Conservation (phyloP, 2,329 filamentous ascomycete genomes). For the Fusarium incarnatum region DNA sequence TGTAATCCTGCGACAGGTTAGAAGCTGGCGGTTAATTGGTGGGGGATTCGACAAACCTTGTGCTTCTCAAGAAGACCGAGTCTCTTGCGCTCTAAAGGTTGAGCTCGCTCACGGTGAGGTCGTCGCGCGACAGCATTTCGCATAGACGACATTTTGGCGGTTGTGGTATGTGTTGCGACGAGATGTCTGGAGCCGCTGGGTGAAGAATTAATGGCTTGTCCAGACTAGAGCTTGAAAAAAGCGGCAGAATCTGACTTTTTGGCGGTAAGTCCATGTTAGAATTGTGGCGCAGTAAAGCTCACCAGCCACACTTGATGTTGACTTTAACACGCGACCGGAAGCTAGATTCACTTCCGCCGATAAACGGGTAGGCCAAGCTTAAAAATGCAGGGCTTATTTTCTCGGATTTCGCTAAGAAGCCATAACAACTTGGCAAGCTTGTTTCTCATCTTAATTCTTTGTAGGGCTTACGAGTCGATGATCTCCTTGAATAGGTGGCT, state of each 20-base stretch:
- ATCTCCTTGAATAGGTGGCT: conserved; percentile 9
- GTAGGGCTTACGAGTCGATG: neutral
- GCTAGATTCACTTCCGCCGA: conserved; percentile 12
- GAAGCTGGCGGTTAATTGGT: conserved; percentile 10
- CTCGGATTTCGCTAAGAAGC: neutral
- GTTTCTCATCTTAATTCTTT: neutral
- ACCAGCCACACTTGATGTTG: conserved; percentile 27
- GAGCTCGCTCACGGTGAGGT: conserved; percentile 89
- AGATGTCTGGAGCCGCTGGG: neutral
- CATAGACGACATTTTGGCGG: conserved; percentile 65
- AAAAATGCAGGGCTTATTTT: neutral
- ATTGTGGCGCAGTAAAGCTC: conserved; percentile 30
- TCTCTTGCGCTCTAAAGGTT: conserved; percentile 83
- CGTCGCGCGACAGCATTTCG: conserved; percentile 79
- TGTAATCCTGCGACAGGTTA: conserved; percentile 65
- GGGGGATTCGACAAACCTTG: conserved; percentile 67
- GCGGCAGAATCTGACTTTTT: conserved; percentile 55
- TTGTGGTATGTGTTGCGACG: neutral
- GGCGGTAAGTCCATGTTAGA: conserved; percentile 54
- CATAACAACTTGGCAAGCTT: conserved; percentile 10
- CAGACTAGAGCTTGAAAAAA: conserved; percentile 1
- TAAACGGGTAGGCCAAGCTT: neutral
- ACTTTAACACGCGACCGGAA: conserved; percentile 16
- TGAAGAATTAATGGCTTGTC: conserved; percentile 22
- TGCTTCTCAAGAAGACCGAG: conserved; percentile 96